Conservation (phyloP, 2,329 filamentous ascomycete genomes). For the Aureobasidium sp. region DNA sequence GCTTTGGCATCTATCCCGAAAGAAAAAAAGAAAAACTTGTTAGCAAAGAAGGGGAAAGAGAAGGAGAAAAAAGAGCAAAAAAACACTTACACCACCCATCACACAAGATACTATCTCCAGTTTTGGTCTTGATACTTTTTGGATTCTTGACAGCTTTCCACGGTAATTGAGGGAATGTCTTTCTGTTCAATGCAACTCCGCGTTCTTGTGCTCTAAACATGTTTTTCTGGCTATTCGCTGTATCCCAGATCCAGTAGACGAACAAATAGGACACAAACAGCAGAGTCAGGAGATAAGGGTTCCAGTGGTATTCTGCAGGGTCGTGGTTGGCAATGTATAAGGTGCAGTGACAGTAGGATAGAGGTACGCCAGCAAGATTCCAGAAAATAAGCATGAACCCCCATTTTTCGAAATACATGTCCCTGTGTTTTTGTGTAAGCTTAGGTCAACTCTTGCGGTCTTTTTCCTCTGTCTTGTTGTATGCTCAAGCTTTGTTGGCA, state of each 20-base stretch:
- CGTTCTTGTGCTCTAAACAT: constrained; percentile 11
- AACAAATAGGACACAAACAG: constrained; percentile 14
- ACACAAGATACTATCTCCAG: constrained; percentile 3
- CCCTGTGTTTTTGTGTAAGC: neutral
- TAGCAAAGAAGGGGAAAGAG: neutral
- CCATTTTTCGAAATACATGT: constrained; percentile 15
- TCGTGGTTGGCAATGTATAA: constrained; percentile 13
- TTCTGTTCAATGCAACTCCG: constrained; percentile 2
- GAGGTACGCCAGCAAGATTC: constrained; percentile 13
- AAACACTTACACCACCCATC: constrained; percentile 10
- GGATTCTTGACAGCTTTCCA: constrained; percentile 6
- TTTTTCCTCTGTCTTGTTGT: too few species aligned
- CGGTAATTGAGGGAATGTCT: constrained; percentile 9
- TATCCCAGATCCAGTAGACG: constrained; percentile 18
- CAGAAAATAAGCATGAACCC: constrained; percentile 15
- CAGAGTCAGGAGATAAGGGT: neutral
- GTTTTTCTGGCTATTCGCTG: constrained; percentile 10
- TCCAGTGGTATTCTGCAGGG: constrained; percentile 4
- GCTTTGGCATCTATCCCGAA: neutral
- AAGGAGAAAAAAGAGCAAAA: neutral
- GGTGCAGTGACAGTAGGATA: constrained; percentile 11
- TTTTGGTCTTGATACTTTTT: constrained; percentile 1
- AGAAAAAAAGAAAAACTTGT: neutral
- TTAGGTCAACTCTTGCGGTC: neutral
- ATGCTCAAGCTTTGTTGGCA: too few species aligned